These are phyloP conservation scores for Termitomyces sp. DNA, from an alignment of 768 basidiomycete species.

Conservation along the genomic window DNA sequence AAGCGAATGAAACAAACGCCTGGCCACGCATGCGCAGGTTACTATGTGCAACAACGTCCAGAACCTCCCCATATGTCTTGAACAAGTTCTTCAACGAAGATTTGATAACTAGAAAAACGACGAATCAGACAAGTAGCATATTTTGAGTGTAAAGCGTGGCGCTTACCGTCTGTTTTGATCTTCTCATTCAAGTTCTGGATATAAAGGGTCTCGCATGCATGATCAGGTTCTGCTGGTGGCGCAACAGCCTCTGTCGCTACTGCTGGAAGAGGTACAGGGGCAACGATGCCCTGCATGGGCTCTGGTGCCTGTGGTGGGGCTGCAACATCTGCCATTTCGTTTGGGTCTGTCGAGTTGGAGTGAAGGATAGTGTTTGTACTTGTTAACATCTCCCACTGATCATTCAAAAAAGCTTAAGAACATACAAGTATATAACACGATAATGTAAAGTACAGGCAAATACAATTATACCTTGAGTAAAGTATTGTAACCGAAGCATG, in stretches of 20 bases:
- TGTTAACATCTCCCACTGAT: conserved; percentile 7
- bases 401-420: neutral
- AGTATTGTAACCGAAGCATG: conserved; percentile 1
- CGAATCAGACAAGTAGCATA: conserved; percentile 1
- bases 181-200: conserved; percentile 97
- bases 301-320: conserved; percentile 21
- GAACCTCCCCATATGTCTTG: conserved; percentile 88
- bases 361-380: conserved; percentile 13
- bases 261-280: conserved; percentile 8
- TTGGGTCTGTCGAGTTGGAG: neutral
- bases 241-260: conserved; percentile 6
- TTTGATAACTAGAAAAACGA: conserved; percentile 67
- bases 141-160: neutral
- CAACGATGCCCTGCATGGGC: conserved; percentile 33
- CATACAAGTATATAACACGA: neutral
- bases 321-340: conserved; percentile 29
- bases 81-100: conserved; percentile 85
- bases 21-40: conserved; percentile 98
- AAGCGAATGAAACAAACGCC: conserved; percentile 92
- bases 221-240: conserved; percentile 38
- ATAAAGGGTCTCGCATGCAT: conserved; percentile 83
- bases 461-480: conserved; percentile 7
- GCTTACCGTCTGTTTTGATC: conserved; percentile 73
- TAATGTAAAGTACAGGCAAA: conserved; percentile 8
- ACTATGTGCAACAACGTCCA: conserved; percentile 93